phyloP scores from a whole-genome alignment of 345 rosid genomes.

The Corymbia maculata region DNA sequence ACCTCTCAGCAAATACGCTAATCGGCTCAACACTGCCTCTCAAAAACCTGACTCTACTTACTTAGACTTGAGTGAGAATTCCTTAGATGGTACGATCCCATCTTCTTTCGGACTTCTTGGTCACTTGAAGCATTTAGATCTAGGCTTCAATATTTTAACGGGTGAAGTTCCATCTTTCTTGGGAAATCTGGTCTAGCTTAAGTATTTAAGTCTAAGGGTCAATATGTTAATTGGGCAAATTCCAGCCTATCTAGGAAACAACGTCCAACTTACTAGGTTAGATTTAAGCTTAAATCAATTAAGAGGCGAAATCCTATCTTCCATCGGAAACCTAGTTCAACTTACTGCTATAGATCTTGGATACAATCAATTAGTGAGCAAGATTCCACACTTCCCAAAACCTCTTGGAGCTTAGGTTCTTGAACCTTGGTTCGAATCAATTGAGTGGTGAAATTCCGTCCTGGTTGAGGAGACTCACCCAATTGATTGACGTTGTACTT shows the following conservation, averaged over 20 bases:
- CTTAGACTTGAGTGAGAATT: no score
- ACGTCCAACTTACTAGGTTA: not conserved
- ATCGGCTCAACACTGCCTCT: no score
- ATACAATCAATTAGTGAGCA: not conserved
- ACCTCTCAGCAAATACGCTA: not conserved
- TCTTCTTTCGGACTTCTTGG: not conserved
- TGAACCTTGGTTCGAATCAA: not conserved
- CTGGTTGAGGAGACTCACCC: constrained; percentile 1
- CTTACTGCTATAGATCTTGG: not conserved
- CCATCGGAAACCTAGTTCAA: not conserved
- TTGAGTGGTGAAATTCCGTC: constrained; percentile 1
- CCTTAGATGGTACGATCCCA: not conserved
- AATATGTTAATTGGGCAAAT: not conserved
- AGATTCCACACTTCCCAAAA: not conserved
- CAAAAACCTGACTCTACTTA: no score
- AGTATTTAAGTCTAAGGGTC: not conserved
- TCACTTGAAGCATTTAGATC: not conserved
- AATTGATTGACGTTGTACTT: not conserved
- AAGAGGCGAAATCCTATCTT: not conserved
- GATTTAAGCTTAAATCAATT: not conserved
- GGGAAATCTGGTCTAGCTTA: not conserved
- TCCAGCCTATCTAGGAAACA: not conserved
- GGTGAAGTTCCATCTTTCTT: not conserved
- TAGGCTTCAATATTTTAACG: not conserved
- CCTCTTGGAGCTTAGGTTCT: not conserved